Conservation (phyloP, 768 basidiomycete species). For the Russula ochroleuca region DNA sequence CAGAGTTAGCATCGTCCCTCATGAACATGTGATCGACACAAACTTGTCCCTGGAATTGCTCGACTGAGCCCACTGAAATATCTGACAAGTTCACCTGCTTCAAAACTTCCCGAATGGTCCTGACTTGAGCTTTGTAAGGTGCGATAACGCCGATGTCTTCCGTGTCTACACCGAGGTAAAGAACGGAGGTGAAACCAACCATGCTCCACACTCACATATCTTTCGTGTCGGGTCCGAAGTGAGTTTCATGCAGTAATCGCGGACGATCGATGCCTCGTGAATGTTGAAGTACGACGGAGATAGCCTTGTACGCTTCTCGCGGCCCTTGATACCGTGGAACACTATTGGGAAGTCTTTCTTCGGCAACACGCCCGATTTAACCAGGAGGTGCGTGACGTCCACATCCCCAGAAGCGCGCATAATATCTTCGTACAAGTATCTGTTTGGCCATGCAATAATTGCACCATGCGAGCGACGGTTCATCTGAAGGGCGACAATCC, state of each 20-base stretch:
- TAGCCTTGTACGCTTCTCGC: slow-evolving; percentile 34
- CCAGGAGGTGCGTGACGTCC: slow-evolving; percentile 30
- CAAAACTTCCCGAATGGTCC: slow-evolving; percentile 34
- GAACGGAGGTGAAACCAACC: neutral
- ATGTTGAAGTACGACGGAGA: slow-evolving; percentile 43
- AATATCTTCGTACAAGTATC: slow-evolving; percentile 38
- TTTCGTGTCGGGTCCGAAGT: slow-evolving; percentile 30
- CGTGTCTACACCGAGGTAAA: slow-evolving; percentile 25
- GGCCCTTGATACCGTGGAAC: slow-evolving; percentile 36
- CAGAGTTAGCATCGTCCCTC: neutral
- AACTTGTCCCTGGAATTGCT: slow-evolving; percentile 44
- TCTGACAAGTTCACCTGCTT: slow-evolving; percentile 16
- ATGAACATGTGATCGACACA: slow-evolving; percentile 1
- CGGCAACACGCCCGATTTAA: slow-evolving; percentile 33
- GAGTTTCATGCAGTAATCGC: slow-evolving; percentile 34
- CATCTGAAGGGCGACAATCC: slow-evolving; percentile 23
- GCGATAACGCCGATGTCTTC: slow-evolving; percentile 39
- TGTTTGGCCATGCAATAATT: slow-evolving; percentile 55
- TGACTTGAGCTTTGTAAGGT: slow-evolving; percentile 40
- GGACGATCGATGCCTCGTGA: slow-evolving; percentile 37
- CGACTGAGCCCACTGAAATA: slow-evolving; percentile 39
- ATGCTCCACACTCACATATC: slow-evolving; percentile 31
- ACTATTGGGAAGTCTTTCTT: slow-evolving; percentile 33
- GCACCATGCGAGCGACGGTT: slow-evolving; percentile 31
- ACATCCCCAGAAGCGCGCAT: slow-evolving; percentile 34